Evolutionary conservation across 164 flowering plant species (phyloP).

Genomic region (Stephania japonica): DNA sequence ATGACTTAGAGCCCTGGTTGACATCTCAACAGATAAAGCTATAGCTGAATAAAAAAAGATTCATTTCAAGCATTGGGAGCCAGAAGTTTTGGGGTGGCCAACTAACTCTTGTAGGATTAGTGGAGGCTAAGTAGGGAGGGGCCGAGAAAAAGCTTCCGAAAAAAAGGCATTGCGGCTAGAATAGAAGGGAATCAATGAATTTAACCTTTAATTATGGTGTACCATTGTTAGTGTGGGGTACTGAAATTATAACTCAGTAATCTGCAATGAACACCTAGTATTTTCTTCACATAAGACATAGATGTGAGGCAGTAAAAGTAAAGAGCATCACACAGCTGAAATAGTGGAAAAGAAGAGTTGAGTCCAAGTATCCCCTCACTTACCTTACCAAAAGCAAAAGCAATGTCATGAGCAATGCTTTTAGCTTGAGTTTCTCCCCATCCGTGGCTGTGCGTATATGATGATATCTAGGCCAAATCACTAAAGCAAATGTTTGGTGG

Average conservation of each 20-base stretch:
- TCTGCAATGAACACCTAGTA: not conserved
- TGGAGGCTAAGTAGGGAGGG: too few relatives aligned
- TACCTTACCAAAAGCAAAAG: constrained; percentile 7
- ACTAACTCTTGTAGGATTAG: too few relatives aligned
- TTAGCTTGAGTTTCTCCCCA: constrained; percentile 1
- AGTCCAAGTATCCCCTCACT: not conserved
- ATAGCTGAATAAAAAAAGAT: not conserved
- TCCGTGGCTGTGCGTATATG: not conserved
- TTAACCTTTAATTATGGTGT: not conserved
- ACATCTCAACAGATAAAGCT: not conserved
- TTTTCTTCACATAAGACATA: not conserved
- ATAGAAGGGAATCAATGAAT: not conserved
- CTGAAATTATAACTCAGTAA: not conserved
- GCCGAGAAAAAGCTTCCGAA: too few relatives aligned
- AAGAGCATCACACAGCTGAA: not conserved
- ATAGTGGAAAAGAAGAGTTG: not conserved
- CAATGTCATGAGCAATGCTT: not conserved
- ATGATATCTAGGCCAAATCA: constrained; percentile 3
- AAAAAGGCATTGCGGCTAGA: not conserved
- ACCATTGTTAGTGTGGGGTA: not conserved
- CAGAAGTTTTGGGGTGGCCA: too few relatives aligned
- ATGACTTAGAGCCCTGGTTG: not conserved
- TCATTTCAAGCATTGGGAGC: not conserved
- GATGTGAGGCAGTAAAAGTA: not conserved
- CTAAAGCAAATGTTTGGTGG: not conserved